Evolutionary conservation across 164 flowering plant genomes (phyloP).

Genomic region (Pachysandra terminalis): DNA sequence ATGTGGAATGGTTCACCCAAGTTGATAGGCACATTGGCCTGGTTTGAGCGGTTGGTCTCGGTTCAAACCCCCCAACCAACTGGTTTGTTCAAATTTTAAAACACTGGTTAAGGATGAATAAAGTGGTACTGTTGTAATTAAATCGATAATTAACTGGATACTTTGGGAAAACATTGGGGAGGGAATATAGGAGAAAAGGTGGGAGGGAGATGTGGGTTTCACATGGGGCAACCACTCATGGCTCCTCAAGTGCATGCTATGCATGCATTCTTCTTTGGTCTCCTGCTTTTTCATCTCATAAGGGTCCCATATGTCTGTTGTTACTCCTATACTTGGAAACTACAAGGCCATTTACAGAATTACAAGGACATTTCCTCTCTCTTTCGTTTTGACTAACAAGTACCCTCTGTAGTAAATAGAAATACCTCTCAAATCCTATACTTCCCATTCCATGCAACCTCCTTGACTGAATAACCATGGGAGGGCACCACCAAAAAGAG

Average conservation of each 20-base stretch:
- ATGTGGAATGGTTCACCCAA: too few relatives aligned
- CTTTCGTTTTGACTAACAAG: background rate
- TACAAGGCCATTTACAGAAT: too few relatives aligned
- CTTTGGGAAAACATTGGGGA: background rate
- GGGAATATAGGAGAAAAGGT: background rate
- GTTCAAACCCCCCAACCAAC: too few relatives aligned
- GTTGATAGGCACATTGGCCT: too few relatives aligned
- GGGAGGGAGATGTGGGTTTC: background rate
- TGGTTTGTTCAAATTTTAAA: too few relatives aligned
- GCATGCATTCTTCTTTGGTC: background rate
- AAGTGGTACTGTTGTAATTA: background rate
- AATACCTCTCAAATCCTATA: background rate
- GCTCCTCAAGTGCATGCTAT: background rate
- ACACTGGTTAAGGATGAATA: too few relatives aligned
- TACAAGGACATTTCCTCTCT: too few relatives aligned
- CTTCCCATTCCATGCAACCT: too few relatives aligned
- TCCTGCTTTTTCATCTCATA: background rate
- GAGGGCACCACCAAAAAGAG: too few relatives aligned
- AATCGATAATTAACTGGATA: background rate
- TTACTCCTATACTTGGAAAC: background rate
- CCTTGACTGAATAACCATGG: too few relatives aligned
- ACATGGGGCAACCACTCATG: background rate
- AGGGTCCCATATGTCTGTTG: background rate
- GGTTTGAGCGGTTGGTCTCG: too few relatives aligned
- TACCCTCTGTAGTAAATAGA: background rate